These are phyloP conservation scores for Saccharomyces eubayanus DNA, from an alignment of 805 yeast genomes.

Conservation along the genomic window DNA sequence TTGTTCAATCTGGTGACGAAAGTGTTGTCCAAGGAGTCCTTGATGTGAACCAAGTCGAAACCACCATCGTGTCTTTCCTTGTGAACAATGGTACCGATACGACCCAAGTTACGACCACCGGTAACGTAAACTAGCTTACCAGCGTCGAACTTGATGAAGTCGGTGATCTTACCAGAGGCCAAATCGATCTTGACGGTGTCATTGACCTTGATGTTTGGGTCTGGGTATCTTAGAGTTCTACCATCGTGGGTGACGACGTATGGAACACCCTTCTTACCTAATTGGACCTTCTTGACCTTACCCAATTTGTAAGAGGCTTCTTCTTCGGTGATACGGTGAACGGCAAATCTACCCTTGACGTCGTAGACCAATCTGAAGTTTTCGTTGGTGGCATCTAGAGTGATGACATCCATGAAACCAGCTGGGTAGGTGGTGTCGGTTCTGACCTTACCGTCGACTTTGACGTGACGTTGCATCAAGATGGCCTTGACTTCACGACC, in stretches of 20 bases:
- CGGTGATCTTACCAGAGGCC: conserved; percentile 89
- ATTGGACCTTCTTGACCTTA: conserved; percentile 95
- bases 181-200: conserved; percentile 96
- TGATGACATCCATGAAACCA: conserved; percentile 98
- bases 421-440: conserved; percentile 98
- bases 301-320: conserved; percentile 98
- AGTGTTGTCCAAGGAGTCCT: conserved; percentile 89
- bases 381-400: conserved; percentile 97
- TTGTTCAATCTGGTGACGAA: conserved; percentile 90
- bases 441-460: conserved; percentile 99
- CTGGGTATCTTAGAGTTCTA: conserved; percentile 99
- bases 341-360: conserved; percentile 97
- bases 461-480: conserved; percentile 95
- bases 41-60: conserved; percentile 93
- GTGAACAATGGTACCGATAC: conserved; percentile 93
- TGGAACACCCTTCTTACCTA: conserved; percentile 98
- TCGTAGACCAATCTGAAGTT: conserved; percentile 98
- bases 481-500: conserved; percentile 98
- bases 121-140: conserved; percentile 89
- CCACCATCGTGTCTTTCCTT: conserved; percentile 98
- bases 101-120: conserved; percentile 98
- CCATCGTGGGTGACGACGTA: conserved; percentile 99
- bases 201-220: conserved; percentile 91
- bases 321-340: conserved; percentile 98
- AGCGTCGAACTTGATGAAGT: conserved; percentile 84